Base-by-base conservation (phyloP, 495 filamentous ascomycete genomes). In the Patellaria atrata region DNA sequence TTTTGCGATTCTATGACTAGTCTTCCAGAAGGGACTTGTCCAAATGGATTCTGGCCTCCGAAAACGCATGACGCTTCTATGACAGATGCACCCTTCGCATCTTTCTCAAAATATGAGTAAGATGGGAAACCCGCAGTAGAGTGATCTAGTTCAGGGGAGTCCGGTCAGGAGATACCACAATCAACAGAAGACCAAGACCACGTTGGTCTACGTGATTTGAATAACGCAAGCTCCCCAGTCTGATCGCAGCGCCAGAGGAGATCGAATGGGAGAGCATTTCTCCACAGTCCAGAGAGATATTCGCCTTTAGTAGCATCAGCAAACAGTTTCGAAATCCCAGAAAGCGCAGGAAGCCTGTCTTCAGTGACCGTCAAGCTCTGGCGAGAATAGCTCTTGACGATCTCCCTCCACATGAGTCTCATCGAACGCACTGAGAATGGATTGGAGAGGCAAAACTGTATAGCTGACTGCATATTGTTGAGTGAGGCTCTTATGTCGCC, bases 241-340 rank as follows among this genome's bases (percentile, higher is more conserved):
- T 0, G 44, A 32, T 27, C 45, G 36, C 4, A 40, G 35, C 13
- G 21, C 37, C 16, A 10, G 35, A 15, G 35, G 20, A n/a, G 30
- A 14, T 12, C 44, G 36, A 17, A 34, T 44, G 16, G 45, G 45
- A 35, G 43, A 33, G 40, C 52, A 59, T 33, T 44, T 12, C 46
- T 47, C 56, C 56, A 60, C 8, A 57, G 35, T n/a, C 55, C 56
- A 7, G 51, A 54, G 14, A 58, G 28, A 33, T 60, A 58, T 10
- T 43, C 27, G 7, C 38, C 44, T n/a, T 39, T 36, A 9, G 43
- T 43, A n/a, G 17, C 25, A 8, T 34, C 22, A 14, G 43, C 37
- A 22, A 48, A 40, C 7, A 30, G 27, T 12, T 41, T 44, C 7
- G 54, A 53, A 17, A 58, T 33, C 4, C 53, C 54, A 5, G 50